Base-by-base conservation (phyloP, 2,329 filamentous ascomycete species). In the Mariannaea elegans region DNA sequence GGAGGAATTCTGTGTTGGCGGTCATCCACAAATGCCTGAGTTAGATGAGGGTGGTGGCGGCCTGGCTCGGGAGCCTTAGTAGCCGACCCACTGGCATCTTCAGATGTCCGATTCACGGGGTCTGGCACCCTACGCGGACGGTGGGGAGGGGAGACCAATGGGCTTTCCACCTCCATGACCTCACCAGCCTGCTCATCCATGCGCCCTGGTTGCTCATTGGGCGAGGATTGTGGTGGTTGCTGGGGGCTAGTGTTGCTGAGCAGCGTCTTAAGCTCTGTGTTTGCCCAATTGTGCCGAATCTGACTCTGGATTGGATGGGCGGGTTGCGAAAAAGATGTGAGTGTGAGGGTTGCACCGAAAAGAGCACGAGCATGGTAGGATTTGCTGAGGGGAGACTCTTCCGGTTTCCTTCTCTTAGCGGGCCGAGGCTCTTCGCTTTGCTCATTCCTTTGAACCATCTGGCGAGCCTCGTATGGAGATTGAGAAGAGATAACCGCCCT, bases 401-500 rank as follows among this genome's bases (percentile, higher is more conserved):
- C 70, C 7, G 59, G 62, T 38, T 66, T 72, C 41, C 68, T 69
- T 57, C 70, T 72, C 62, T 73, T 76, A 5, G 67, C 59, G 1
- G 70, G 60, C 10, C 72, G 66, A 10, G 62, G 32, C 44, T 66
- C 59, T 42, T 61, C 63, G 10, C 60, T 59, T 44, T 64, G 60
- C 4, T 50, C 63, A 19, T 54, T 52, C 14, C 47, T 56, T 42
- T 62, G 59, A 7, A 67, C 59, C 55, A 63, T 67, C 56, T 60
- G 67, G 13, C 75, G 72, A 18, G 59, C 67, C 50, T 77, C 75
- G 47, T 68, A 78, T 1, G 76, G 76, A 1, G 75, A 77, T 14
- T 71, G 67, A 4, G 62, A 64, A 3, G 76, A 67, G 24, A 78
- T 69, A 1, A 64, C 66, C 1, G 76, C 75, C 29, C 76, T 68